Evolutionary conservation across 805 yeast species (phyloP), one percentile per base, ranked within the genome.

Genomic region (Blastobotrys attinorum): DNA sequence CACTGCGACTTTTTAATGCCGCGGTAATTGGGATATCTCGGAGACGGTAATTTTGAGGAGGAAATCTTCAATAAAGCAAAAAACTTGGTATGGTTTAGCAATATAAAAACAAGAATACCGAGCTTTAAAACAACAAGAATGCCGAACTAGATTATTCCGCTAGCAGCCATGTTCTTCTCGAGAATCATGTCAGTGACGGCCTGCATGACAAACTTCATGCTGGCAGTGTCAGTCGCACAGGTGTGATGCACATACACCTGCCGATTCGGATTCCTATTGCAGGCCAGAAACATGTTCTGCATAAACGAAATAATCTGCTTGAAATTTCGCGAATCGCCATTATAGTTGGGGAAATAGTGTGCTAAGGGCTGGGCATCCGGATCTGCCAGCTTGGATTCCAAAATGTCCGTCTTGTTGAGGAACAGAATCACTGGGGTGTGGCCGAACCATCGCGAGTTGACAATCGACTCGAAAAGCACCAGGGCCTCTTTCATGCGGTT

Each of bases 181-280:
- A 90, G 76, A 38, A 92, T 76, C 76, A 87, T 72, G 65, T 92
- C 97, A 1, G 97, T 87, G 6, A 88, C 96, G 0, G 97, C 96
- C 3, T 84, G 76, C 45, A 92, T 70, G 15, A 92, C 96, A 57
- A 89, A 90, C 57, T 76, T 75, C 96, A 92, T 92, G 22, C 88
- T 76, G 44, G 76, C 71, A 0, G 94, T 77, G 61, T 92, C 97
- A 0, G 98, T 92, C 0, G 98, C 98, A 65, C 97, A 88, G 1
- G 98, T 92, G 51, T 88, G 69, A 65, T 88, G 96, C 18, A 86
- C 83, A 59, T 92, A 92, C 25, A 92, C 75, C n/a, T 88, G 90
- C 50, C 79, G 76, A 38, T 76, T 72, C 25, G 77, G 73, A 3
- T 73, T 61, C 48, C 76, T 67, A 60, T 88, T 86, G 47, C 84